These are phyloP conservation scores for Aspergillus pseudonomiae DNA, from an alignment of 2,329 filamentous ascomycete species.

Conservation along the genomic window DNA sequence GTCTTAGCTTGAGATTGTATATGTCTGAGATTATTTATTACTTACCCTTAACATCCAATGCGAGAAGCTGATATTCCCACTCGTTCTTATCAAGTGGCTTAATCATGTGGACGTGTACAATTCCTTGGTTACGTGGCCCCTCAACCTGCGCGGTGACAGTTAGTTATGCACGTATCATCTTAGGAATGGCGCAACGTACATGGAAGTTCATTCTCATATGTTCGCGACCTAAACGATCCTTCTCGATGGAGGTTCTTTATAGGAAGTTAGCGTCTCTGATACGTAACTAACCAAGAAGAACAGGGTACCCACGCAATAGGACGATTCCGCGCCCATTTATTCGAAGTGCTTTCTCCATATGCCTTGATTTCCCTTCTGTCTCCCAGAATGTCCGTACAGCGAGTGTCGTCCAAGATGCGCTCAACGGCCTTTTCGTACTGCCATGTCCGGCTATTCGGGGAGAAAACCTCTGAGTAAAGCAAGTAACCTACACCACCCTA, in stretches of 20 bases:
- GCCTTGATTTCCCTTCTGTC: conserved; percentile 74
- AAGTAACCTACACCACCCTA: conserved; percentile 78
- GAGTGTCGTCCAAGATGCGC: conserved; percentile 71
- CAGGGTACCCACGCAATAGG: conserved; percentile 51
- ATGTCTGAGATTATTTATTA: background rate
- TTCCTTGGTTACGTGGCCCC: conserved; percentile 72
- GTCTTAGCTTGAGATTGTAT: conserved; percentile 1
- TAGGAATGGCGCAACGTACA: conserved; percentile 49
- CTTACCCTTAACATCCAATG: conserved; percentile 73
- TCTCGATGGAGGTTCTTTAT: conserved; percentile 65
- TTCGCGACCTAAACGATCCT: conserved; percentile 73
- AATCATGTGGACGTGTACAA: conserved; percentile 77
- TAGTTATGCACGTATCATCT: background rate
- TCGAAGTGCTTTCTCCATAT: conserved; percentile 78
- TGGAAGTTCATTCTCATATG: conserved; percentile 87
- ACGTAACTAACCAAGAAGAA: background rate
- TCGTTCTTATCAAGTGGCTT: conserved; percentile 66
- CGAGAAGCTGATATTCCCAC: conserved; percentile 78
- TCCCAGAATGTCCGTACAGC: conserved; percentile 74
- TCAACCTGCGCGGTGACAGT: conserved; percentile 60
- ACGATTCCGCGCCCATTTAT: conserved; percentile 74
- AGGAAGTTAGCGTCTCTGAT: background rate
- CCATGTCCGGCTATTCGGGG: conserved; percentile 78
- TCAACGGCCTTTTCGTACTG: conserved; percentile 88
- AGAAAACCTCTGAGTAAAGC: conserved; percentile 81